Base-by-base conservation (phyloP, 1,139 yeast species). In the Lodderomyces margitis region DNA sequence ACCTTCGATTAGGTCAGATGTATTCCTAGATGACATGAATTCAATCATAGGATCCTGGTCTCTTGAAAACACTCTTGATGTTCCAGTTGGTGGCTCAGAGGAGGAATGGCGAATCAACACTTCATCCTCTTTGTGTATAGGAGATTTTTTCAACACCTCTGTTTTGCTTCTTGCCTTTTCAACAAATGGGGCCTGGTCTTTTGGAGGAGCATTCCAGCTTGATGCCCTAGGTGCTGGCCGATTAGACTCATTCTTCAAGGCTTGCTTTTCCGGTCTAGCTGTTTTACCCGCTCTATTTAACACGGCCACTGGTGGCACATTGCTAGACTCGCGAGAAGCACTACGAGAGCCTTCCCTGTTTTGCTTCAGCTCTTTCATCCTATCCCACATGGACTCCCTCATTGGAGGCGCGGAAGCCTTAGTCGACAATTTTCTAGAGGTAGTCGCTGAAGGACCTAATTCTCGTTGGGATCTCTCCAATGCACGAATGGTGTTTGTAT, bases 391-490 rank as follows among this genome's bases (percentile, higher is more conserved):
- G 3, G 65, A 46, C 33, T 66, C 71, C 40, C 58, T 64, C 11
- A 69, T 53, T 0, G 71, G 65, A 1, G 68, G 62, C 11, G 65
- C 52, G 1, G 58, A 46, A 39, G 42, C 30, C 11, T 38, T 44
- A 12, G 31, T 19, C 4, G 41, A 20, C 16, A 40, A 34, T 10
- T 44, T 31, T 34, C 42, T 44, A 6, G 41, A 34, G 15, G 43
- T 31, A 25, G 40, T 43, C 11, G 44, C 43, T 10, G 41, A 34
- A 11, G 32, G 31, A 2, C 28, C 50, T 47, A 4, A 87, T 86
- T 40, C 40, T 19, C 41, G 36, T 30, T 44, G 76, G 0, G 83
- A 69, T 49, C 81, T 69, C 37, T 68, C 73, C 21, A 72, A 52
- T 0, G 66, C 74, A 43, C 60, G 67, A 1, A 66, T 62, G 2